These are phyloP conservation scores for Hygrocybe coccinea DNA, from an alignment of 768 basidiomycete genomes.

Conservation along the genomic window DNA sequence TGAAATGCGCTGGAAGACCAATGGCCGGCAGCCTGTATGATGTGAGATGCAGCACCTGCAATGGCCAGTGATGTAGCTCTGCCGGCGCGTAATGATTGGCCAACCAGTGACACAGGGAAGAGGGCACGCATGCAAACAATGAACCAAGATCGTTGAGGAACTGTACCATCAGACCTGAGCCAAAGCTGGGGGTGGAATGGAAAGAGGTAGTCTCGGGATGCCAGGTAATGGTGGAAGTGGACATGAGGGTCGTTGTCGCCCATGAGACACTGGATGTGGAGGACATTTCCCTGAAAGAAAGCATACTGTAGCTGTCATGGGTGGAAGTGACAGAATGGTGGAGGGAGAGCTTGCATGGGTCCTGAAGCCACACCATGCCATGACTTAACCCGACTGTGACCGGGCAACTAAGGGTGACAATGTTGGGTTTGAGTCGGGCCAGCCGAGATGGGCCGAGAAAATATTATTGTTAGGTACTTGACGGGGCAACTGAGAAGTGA, in stretches of 20 bases:
- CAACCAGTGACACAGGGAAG: slow-evolving; percentile 21
- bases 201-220: no score
- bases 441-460: no score
- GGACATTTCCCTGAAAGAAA: slow-evolving; percentile 23
- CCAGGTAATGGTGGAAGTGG: no score
- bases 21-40: slow-evolving; percentile 35
- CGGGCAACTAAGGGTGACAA: no score
- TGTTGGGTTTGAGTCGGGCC: no score
- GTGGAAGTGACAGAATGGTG: background rate
- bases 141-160: slow-evolving; percentile 36
- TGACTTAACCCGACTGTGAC: no score
- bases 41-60: slow-evolving; percentile 19
- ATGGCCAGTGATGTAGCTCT: slow-evolving; percentile 35
- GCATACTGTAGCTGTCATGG: slow-evolving; percentile 9
- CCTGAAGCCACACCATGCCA: no score
- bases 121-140: slow-evolving; percentile 19
- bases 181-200: no score
- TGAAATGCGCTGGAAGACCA: slow-evolving; percentile 35
- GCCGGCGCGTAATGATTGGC: slow-evolving; percentile 38
- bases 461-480: no score
- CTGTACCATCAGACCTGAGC: slow-evolving; percentile 24
- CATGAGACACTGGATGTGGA: slow-evolving; percentile 10
- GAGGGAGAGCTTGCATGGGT: no score
- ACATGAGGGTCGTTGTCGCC: slow-evolving; percentile 22
- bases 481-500: no score